Conservation (phyloP, 1,139 yeast genomes). For the Pichia sp. region DNA sequence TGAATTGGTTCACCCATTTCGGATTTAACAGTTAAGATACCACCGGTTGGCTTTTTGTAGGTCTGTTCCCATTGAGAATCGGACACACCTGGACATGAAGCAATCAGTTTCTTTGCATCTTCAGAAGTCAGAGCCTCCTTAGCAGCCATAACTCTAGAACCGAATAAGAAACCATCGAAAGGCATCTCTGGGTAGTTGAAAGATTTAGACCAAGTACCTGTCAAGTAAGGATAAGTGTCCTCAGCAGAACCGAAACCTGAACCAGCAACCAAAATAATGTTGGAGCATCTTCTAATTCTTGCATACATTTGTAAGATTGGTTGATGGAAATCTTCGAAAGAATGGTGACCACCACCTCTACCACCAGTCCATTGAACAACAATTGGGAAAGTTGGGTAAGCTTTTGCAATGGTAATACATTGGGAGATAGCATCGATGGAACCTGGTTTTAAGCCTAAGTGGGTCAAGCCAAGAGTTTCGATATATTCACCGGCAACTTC, state of each 20-base stretch:
- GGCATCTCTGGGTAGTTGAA: conserved; percentile 98
- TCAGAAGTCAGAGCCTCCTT: conserved; percentile 93
- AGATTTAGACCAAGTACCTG: conserved; percentile 88
- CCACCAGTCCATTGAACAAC: conserved; percentile 99
- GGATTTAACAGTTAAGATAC: conserved; percentile 89
- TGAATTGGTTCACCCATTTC: conserved; percentile 99
- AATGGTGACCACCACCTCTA: conserved; percentile 99
- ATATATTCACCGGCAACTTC: conserved; percentile 97
- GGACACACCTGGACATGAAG: conserved; percentile 82
- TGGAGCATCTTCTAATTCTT: conserved; percentile 85
- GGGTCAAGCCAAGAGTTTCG: conserved; percentile 85
- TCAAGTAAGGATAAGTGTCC: conserved; percentile 94
- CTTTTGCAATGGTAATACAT: conserved; percentile 85
- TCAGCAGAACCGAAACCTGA: conserved; percentile 97
- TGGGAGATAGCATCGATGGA: conserved; percentile 88
- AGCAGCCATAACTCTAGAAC: conserved; percentile 96
- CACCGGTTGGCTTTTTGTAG: conserved; percentile 94
- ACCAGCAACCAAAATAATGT: conserved; percentile 90
- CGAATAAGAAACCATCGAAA: conserved; percentile 93
- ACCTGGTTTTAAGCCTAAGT: conserved; percentile 96
- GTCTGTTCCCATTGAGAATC: conserved; percentile 91
- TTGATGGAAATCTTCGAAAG: conserved; percentile 98
- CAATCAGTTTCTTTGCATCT: conserved; percentile 90
- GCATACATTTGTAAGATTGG: conserved; percentile 95
- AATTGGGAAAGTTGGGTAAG: conserved; percentile 94